Evolutionary conservation across 805 yeast species (phyloP), one percentile per base, ranked within the genome.

Genomic region (Ogataea thermomethanolica): DNA sequence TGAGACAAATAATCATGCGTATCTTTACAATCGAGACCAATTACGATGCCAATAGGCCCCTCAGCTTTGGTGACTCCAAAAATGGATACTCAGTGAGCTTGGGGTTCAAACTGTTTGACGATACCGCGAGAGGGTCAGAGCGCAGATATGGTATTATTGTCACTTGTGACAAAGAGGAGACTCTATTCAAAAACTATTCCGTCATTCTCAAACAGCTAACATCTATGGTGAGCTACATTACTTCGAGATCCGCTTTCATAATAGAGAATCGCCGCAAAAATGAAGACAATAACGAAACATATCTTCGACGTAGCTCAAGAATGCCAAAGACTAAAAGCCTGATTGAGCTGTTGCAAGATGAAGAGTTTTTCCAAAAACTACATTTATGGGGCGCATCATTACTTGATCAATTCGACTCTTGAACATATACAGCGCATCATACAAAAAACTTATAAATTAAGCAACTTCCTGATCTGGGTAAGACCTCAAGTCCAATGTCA

Each of bases 41-140:
- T 13, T 58, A 65, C 21, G 85, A 82, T 48, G 73, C 73, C 29
- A 65, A 75, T 17, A 72, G 74, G 36, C 87, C 89, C 0, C 62
- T 81, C 51, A 74, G 76, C 46, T 78, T 75, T 51, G 87, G 84
- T 4, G 88, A 83, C 50, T 72, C 73, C 9, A 52, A 64, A 4
- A 69, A 76, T 42, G 90, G 90, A 0, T 73, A 74, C 47, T 77
- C 86, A 22, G 58, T 83, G 7, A 70, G 75, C 10, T 66, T 75
- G 41, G 71, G 80, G 3, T 81, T 84, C 64, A 81, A 81, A 54
- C 58, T 82, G 23, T 66, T 68, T 29, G 91, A 84, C 56, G 61
- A 69, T 9, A 75, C 77, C 34, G 89, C 91, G 0, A 66, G 91
- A 41, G 91, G 91, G 2, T 76, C 83, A 1, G 89, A 84, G 55